phyloP scores from a whole-genome alignment of 257 asterid genomes.

The Fraxinus americana region DNA sequence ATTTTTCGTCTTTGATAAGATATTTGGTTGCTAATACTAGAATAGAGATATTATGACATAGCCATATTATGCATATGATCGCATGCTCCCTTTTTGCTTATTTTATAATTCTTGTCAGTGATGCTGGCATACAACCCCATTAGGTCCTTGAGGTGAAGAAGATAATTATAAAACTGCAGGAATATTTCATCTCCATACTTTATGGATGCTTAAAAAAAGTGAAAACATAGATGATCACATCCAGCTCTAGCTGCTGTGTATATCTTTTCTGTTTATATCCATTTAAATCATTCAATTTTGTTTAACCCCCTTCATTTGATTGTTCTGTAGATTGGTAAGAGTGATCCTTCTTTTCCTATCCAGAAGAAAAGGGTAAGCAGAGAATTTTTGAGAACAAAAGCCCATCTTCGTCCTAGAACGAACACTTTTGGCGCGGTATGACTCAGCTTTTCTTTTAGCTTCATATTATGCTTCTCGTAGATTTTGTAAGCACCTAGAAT shows the following conservation, averaged over 20 bases:
- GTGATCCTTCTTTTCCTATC: slow-evolving; percentile 92
- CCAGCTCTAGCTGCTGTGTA: not conserved
- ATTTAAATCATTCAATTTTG: slow-evolving; percentile 14
- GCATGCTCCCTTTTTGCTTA: not conserved
- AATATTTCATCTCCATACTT: not conserved
- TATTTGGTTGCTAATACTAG: not conserved
- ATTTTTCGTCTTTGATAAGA: not conserved
- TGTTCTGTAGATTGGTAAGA: slow-evolving; percentile 66
- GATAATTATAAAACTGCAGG: not conserved
- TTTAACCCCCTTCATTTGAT: slow-evolving; percentile 4
- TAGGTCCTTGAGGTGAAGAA: not conserved
- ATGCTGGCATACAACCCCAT: not conserved
- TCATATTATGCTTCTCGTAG: not conserved
- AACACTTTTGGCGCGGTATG: slow-evolving; percentile 98
- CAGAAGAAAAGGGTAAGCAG: slow-evolving; percentile 96
- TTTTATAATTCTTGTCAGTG: not conserved
- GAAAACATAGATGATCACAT: not conserved
- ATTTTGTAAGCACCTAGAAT: not conserved
- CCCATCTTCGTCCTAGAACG: slow-evolving; percentile 98
- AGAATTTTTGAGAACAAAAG: slow-evolving; percentile 95
- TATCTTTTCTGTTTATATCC: slow-evolving; percentile 5
- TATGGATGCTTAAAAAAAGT: not conserved
- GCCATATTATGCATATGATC: not conserved
- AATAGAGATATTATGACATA: not conserved
- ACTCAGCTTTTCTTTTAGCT: slow-evolving; percentile 22